Evolutionary conservation across 1,284 basidiomycete species (phyloP), one percentile per base, ranked within the genome.

Genomic region (Pascua sp.): DNA sequence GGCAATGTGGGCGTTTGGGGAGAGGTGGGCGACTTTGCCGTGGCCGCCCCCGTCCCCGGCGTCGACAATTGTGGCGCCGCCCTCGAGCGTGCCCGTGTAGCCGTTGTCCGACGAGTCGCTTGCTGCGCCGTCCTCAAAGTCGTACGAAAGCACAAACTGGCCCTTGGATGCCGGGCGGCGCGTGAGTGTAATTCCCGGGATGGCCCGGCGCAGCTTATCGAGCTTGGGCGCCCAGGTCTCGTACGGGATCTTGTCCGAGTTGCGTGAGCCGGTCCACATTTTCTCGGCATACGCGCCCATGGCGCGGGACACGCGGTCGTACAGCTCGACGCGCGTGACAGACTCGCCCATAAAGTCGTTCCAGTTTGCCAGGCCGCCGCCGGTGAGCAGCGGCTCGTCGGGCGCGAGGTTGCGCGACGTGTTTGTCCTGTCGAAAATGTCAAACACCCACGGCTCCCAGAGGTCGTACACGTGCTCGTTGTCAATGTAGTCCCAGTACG

Each of bases 381-480:
- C 49, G 18, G 18, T 43, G 40, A 50, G 49, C 8, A 50, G 49
- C 12, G 49, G 49, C 24, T 50, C 49, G 11, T 42, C 12, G 13
- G 49, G 49, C 11, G 11, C 5, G 40, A 50, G 49, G 49, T 50
- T 50, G 40, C 49, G 49, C 2, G 49, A 42, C 13, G 16, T 18
- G 40, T 50, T 50, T 3, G 12, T 18, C 24, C 13, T 17, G 24
- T 50, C 39, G 24, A 50, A 50, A 12, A 42, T 42, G 49, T 50
- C 49, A 15, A 50, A 50, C 17, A 50, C 49, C 49, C 49, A 50
- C 4, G 49, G 49, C 49, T 50, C 49, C 49, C 49, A 50, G 11
- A 12, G 41, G 1, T 42, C 49, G 41, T 50, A 50, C 15, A 50
- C 43, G 49, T 50, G 39, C 49, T 42, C 11, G 40, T 17, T 17